Conservation (phyloP, 2,329 filamentous ascomycete species). For the Dactylellina cionopaga region DNA sequence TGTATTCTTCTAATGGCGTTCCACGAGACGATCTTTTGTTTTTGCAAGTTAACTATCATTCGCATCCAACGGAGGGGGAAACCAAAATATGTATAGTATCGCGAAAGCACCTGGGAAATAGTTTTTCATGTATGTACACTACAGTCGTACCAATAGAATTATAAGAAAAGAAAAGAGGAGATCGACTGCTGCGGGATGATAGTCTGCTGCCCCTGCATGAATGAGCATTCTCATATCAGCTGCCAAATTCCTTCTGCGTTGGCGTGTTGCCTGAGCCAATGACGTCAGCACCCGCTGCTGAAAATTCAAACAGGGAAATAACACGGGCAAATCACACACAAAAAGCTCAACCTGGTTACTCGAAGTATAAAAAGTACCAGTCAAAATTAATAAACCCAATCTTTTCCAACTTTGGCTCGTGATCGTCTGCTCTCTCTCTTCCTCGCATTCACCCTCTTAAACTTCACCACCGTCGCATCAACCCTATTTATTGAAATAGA, state of each 20-base stretch:
- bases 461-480: not conserved
- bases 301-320: conserved; percentile 23
- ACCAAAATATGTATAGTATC: no score
- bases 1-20: no score
- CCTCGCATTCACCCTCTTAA: conserved; percentile 7
- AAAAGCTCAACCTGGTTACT: not conserved
- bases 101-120: no score
- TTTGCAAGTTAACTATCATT: no score
- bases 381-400: not conserved
- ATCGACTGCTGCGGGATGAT: no score
- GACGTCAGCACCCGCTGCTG: conserved; percentile 33
- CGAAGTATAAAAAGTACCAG: not conserved
- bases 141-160: no score
- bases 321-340: conserved; percentile 31
- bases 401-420: conserved; percentile 19
- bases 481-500: not conserved
- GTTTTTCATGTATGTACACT: no score
- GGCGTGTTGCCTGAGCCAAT: conserved; percentile 36
- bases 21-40: no score
- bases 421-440: conserved; percentile 15
- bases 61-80: no score
- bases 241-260: conserved; percentile 35
- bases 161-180: no score
- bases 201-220: not conserved
- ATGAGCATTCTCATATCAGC: no score